phyloP scores from a whole-genome alignment of 306 rosid species.

The Ammopiptanthus mongolicus region DNA sequence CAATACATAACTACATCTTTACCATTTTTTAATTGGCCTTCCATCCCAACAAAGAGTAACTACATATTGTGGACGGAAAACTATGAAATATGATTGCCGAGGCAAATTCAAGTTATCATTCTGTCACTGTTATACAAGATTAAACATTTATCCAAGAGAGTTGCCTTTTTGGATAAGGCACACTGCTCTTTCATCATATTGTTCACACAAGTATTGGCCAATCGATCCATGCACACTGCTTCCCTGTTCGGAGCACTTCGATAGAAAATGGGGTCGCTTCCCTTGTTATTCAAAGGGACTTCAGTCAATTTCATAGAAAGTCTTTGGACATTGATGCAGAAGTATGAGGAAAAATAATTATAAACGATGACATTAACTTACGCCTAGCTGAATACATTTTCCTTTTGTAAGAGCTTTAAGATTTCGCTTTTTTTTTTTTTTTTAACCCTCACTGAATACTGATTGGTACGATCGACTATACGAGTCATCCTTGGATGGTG shows the following conservation, averaged over 20 bases:
- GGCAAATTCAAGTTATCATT: not conserved
- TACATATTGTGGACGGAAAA: not conserved
- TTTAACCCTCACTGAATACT: not conserved
- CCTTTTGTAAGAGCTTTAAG: not conserved
- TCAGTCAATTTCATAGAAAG: not conserved
- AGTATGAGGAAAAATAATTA: not conserved
- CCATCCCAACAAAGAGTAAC: not conserved
- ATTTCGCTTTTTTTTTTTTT: not conserved
- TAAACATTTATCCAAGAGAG: conserved; percentile 15
- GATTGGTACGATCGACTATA: not conserved
- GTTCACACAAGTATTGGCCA: conserved; percentile 10
- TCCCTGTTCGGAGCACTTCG: conserved; percentile 14
- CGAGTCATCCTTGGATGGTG: not conserved
- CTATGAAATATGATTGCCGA: not conserved
- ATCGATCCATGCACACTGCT: conserved; percentile 4
- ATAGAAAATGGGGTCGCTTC: not conserved
- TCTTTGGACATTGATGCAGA: not conserved
- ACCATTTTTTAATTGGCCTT: not conserved
- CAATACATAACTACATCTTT: not conserved
- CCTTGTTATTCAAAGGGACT: not conserved
- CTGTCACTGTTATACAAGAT: not conserved
- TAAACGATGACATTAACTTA: not conserved
- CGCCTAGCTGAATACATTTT: not conserved
- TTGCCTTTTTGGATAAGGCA: conserved; percentile 38
- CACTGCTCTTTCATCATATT: conserved; percentile 31